These are phyloP conservation scores for Grosmannia serpens DNA, from an alignment of 2,329 filamentous ascomycete species.

Conservation along the genomic window DNA sequence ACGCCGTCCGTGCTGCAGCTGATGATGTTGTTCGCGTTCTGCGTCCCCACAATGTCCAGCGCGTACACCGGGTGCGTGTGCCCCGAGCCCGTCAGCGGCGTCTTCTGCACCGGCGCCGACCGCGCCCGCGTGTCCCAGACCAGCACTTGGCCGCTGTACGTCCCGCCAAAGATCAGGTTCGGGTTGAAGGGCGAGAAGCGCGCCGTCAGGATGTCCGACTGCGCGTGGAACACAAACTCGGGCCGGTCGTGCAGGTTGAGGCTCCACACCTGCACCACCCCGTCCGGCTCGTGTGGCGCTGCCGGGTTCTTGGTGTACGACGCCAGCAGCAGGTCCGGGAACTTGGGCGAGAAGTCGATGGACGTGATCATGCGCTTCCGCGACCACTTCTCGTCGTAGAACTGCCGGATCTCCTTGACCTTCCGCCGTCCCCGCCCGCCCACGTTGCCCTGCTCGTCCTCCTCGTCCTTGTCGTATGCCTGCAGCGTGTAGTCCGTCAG, in stretches of 20 bases:
- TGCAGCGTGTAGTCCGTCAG: slow-evolving; percentile 86
- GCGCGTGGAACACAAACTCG: slow-evolving; percentile 93
- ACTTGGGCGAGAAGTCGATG: slow-evolving; percentile 91
- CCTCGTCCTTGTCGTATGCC: slow-evolving; percentile 63
- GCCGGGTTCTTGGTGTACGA: slow-evolving; percentile 97
- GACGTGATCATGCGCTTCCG: slow-evolving; percentile 96
- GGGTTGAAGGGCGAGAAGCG: slow-evolving; percentile 99
- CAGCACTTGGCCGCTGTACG: slow-evolving; percentile 91
- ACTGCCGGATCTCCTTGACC: slow-evolving; percentile 81
- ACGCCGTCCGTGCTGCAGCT: slow-evolving; percentile 94
- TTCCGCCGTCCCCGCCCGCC: slow-evolving; percentile 60
- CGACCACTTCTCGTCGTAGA: slow-evolving; percentile 91
- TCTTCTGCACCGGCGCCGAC: slow-evolving; percentile 86
- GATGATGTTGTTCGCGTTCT: slow-evolving; percentile 98
- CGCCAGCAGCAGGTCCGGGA: slow-evolving; percentile 82
- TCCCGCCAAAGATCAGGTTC: slow-evolving; percentile 88
- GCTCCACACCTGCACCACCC: slow-evolving; percentile 94
- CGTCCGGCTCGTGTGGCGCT: slow-evolving; percentile 85
- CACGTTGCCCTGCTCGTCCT: slow-evolving; percentile 68
- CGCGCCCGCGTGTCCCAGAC: slow-evolving; percentile 93
- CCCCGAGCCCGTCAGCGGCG: slow-evolving; percentile 83
- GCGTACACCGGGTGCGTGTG: slow-evolving; percentile 96
- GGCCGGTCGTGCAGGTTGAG: slow-evolving; percentile 86
- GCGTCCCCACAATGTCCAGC: slow-evolving; percentile 89
- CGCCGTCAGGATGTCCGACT: slow-evolving; percentile 87